Evolutionary conservation across 208 protist species (phyloP), one percentile per base, ranked within the genome.

Genomic region (Tritrichomonas foetus): DNA sequence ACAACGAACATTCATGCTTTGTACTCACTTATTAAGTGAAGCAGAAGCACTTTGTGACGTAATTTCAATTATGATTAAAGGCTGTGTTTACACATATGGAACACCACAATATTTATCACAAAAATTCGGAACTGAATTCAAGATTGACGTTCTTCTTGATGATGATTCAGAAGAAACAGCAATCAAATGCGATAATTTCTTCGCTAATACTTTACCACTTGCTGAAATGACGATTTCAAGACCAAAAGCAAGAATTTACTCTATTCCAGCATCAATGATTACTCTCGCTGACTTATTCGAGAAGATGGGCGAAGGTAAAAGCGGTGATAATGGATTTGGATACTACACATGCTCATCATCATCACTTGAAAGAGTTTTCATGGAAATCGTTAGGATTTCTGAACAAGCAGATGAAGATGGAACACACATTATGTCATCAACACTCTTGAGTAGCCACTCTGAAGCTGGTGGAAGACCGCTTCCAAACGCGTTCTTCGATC

Each of bases 1-100:
- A 8, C 50, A 66, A 16, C 9, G 39, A 33, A 72, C 89, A 11
- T 72, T 93, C 25, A 69, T 93, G 50, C 44, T 93, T 47, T 72
- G 55, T 33, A 93, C 89, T 50, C 89, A 93, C 33, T 93, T 72
- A 16, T 44, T 93, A 47, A 47, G 33, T 33, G 74, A 84, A 84
- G 74, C 74, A 13, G 74, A 84, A 84, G 11, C n/a, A 11, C n/a
- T 84, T 25, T 44, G 74, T 36, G 74, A 84, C 27, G 16, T 44
- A 8, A 84, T 84, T 11, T 44, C 41, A 47, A 84, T 84, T n/a
- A 84, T 84, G 74, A n/a, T 53, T 14, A 44, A 84, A 44, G 74
- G 74, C 5, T 53, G 41, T 27, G 33, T 84, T 25, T 44, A 53
- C 16, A 53, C 55, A 36, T 33, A 13, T 49, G 74, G 74, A 39